A percentile compares a stretch with the other conserved stretches of the same genome.
phyloP scores from a whole-genome alignment of 2,329 filamentous ascomycete species.

The Thielaviopsis punctulata region DNA sequence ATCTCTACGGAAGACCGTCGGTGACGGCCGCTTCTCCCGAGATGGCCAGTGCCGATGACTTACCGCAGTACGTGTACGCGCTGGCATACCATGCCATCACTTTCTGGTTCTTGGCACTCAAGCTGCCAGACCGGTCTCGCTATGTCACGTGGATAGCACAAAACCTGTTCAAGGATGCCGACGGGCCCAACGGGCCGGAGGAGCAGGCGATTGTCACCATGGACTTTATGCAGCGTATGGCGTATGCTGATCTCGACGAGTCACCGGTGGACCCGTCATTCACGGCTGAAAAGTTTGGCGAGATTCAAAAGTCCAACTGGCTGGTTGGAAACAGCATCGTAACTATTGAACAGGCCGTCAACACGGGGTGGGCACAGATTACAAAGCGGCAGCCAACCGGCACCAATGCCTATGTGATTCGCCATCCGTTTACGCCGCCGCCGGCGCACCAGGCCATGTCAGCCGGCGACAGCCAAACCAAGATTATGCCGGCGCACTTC shows the following conservation, averaged over 20 bases:
- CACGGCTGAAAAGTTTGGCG: conserved; percentile 44
- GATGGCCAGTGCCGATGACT: conserved; percentile 40
- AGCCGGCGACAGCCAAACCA: conserved; percentile 32
- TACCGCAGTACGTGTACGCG: conserved; percentile 86
- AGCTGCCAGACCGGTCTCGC: conserved; percentile 63
- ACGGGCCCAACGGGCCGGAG: conserved; percentile 56
- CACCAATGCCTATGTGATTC: conserved; percentile 40
- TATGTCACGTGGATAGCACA: conserved; percentile 84
- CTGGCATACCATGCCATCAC: conserved; percentile 89
- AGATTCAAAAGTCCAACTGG: conserved; percentile 51
- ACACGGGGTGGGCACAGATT: conserved; percentile 51
- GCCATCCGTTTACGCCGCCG: conserved; percentile 40
- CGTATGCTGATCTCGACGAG: conserved; percentile 73
- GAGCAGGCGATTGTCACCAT: conserved; percentile 88
- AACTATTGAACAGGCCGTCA: conserved; percentile 52
- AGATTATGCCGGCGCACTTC: conserved; percentile 55
- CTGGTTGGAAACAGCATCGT: conserved; percentile 58
- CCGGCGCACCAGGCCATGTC: conserved; percentile 34
- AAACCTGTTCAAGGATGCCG: conserved; percentile 63
- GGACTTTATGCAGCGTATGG: conserved; percentile 82
- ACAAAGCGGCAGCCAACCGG: conserved; percentile 57
- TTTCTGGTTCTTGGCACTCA: conserved; percentile 90
- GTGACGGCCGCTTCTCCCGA: conserved; percentile 14
- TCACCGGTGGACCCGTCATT: conserved; percentile 51
- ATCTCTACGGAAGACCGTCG: conserved; percentile 7